phyloP scores from a whole-genome alignment of 2,329 filamentous ascomycete genomes.

The Aspergillus brasiliensis region DNA sequence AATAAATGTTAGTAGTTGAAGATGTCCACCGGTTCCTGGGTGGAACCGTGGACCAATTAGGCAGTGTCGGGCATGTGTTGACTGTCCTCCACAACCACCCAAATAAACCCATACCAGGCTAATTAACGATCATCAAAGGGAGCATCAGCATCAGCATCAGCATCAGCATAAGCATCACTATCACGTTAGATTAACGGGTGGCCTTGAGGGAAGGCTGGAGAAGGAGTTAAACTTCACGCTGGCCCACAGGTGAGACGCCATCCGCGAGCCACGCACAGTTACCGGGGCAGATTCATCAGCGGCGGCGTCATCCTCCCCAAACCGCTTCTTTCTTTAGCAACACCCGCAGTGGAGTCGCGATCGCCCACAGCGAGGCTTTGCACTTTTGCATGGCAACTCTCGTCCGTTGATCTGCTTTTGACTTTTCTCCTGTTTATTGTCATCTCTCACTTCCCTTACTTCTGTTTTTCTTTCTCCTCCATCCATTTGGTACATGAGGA shows the following conservation, averaged over 20 bases:
- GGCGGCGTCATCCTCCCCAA: constrained; percentile 3
- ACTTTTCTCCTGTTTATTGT: constrained; percentile 7
- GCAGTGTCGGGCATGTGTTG: no score
- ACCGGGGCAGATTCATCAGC: constrained; percentile 3
- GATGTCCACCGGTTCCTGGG: no score
- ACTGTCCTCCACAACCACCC: no score
- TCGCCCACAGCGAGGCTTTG: constrained; percentile 18
- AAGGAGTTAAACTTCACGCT: not conserved
- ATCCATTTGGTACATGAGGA: not conserved
- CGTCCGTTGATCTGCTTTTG: not conserved
- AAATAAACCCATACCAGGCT: no score
- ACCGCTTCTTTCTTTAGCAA: constrained; percentile 26
- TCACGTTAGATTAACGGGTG: not conserved
- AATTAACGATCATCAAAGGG: no score
- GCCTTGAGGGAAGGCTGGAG: not conserved
- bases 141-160: not conserved
- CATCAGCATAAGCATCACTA: not conserved
- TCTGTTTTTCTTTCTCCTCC: not conserved
- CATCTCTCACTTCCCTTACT: not conserved
- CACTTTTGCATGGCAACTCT: constrained; percentile 1
- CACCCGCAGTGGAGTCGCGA: constrained; percentile 21
- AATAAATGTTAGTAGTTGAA: no score
- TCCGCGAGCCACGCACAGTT: not conserved
- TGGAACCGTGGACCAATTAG: no score
- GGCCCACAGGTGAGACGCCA: not conserved